Base-by-base conservation (phyloP, 345 rosid genomes). In the Excoecaria agallocha region DNA sequence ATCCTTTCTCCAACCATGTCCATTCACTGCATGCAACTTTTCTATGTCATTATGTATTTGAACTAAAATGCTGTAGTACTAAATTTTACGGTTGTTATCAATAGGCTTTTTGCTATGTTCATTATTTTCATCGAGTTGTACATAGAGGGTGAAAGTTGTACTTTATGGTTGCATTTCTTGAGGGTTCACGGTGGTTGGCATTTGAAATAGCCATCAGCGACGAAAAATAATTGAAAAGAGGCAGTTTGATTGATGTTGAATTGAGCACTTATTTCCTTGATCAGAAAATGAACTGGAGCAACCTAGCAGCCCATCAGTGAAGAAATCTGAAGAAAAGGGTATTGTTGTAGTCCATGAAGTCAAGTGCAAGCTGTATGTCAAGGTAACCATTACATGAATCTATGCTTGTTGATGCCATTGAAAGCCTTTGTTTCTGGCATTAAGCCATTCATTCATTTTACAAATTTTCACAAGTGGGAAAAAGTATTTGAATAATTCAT, bases 361-460 rank as follows among this genome's bases (percentile, higher is more conserved):
- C 76, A 95, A 95, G 82, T 93, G 98, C 89, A 95, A 95, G 82
- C 89, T 95, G 72, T 95, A 93, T 81, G 91, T 95, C 38, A 95
- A 91, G 96, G 99, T 93, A 83, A 64, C 16, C 82, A 2, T 71
- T 57, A 24, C 38, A 4, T 9, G 38, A 57, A 19, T 22, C 37
- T 71, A 35, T 74, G 41, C 65, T 73, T 9, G 13, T 16, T 77
- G 67, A 59, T 50, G 70, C 8, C 16, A 43, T 15, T 59, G 20
- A 20, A 41, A 70, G 24, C 22, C 19, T 12, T 20, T 41, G 3
- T 3, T 63, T 77, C 57, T n/a, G 56, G n/a, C 30, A 4, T 57
- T 1, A 58, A 46, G 58, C 13, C 25, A 30, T 2, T 30, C 30
- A n/a, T 67, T 22, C 20, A 4, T 35, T 75, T 51, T 67, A 71